Percentiles rank a stretch among this genome's conserved stretches.
phyloP scores from a whole-genome alignment of 495 filamentous ascomycete genomes.

The Lasiosphaeria miniovina region DNA sequence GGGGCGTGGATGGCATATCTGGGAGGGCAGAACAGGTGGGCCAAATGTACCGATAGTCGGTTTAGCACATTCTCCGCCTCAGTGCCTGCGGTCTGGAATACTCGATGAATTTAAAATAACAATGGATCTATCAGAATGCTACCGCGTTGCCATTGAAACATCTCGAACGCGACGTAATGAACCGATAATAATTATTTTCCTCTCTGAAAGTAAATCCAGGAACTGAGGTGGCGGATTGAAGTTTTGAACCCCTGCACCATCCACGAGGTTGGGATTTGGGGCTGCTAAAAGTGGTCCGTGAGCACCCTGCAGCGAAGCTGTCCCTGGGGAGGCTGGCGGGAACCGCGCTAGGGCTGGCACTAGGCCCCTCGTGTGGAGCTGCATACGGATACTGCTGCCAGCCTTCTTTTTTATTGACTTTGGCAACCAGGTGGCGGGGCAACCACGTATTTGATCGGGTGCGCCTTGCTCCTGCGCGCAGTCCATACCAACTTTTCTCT shows the following conservation, averaged over 20 bases:
- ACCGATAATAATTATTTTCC: neutral
- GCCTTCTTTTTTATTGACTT: conserved; percentile 26
- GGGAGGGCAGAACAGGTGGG: no score
- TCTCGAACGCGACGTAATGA: no score
- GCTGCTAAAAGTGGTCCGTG: conserved; percentile 5
- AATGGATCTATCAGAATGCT: no score
- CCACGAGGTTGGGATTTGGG: neutral
- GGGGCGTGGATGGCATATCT: no score
- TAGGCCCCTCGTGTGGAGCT: neutral
- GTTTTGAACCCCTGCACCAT: neutral
- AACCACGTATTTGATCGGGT: conserved; percentile 19
- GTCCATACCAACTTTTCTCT: neutral
- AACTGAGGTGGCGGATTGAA: neutral
- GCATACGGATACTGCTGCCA: conserved; percentile 2
- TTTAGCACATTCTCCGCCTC: no score
- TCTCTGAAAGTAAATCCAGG: neutral
- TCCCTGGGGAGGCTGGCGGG: conserved; percentile 8
- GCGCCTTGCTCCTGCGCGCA: neutral
- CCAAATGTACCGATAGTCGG: no score
- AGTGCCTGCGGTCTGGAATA: no score
- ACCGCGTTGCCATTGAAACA: no score
- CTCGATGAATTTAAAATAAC: no score
- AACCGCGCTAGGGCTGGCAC: conserved; percentile 8
- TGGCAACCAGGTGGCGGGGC: conserved; percentile 22
- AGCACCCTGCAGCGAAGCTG: conserved; percentile 1